Base-by-base conservation (phyloP, 2,329 filamentous ascomycete genomes). In the Microsporum canis region DNA sequence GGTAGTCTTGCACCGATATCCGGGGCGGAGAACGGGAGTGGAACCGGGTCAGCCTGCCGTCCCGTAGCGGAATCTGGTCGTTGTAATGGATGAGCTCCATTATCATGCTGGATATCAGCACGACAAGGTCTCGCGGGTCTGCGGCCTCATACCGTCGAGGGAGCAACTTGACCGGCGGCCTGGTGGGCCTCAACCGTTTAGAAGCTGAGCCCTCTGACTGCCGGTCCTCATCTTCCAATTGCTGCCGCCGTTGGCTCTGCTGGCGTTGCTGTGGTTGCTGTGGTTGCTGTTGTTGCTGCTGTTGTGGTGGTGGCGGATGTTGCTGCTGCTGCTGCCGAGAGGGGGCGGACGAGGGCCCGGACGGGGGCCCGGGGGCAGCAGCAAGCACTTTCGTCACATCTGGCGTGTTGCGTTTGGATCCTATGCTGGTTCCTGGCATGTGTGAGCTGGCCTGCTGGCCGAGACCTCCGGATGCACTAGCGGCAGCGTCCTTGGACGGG, bases 11-110 rank as follows among this genome's bases (percentile, higher is more conserved):
- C 36, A 99, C 92, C 31, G 91, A 96, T 63, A 99, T 99, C 59
- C 89, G 91, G 5, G 94, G 94, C 1, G 94, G 86, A 14, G 87
- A 84, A 69, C 91, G 87, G 51, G 91, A 97, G 74, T 99, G 94
- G 73, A 99, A 99, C 60, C 94, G 84, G 58, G 94, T 99, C 61
- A 99, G 80, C 38, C 89, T 88, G 38, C 89, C 91, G 66, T 89
- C 89, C 68, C 87, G 85, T 60, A 96, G 83, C 55, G 92, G 91
- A 65, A 94, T 84, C 57, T 83, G 83, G 72, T 99, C 94, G 69
- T 99, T 99, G 65, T 92, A 89, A 64, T 89, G 86, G 66, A 99
- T 95, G 56, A 99, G 79, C 75, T 99, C 94, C 74, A 91, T 87
- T 56, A 99, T 81, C 94, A 99, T 97, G 70, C 95, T 89, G 53